Percentiles rank a stretch among this genome's conserved stretches.
Evolutionary conservation across 768 basidiomycete genomes (phyloP).

Genomic region (Tylopilus sp.): DNA sequence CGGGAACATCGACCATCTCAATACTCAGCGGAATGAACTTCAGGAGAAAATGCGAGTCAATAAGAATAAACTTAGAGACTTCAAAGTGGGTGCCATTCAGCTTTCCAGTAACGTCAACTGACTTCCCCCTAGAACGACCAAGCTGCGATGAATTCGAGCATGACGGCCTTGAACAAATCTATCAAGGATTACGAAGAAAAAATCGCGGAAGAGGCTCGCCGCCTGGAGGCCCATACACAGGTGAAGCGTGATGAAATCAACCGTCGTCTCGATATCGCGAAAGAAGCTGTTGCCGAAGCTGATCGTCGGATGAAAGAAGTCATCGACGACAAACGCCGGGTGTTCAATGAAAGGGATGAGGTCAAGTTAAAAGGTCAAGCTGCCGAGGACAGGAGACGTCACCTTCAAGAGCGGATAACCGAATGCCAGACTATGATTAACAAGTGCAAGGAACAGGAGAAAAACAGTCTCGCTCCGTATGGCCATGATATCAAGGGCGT

Average conservation of each 20-base stretch:
- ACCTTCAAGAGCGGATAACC: slow-evolving; percentile 41
- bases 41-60: slow-evolving; percentile 44
- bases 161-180: slow-evolving; percentile 31
- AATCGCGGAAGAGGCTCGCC: slow-evolving; percentile 52
- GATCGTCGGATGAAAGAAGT: slow-evolving; percentile 35
- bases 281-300: slow-evolving; percentile 35
- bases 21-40: slow-evolving; percentile 33
- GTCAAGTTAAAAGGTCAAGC: slow-evolving; percentile 36
- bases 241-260: slow-evolving; percentile 59
- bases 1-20: slow-evolving; percentile 48
- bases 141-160: slow-evolving; percentile 44
- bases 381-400: slow-evolving; percentile 31
- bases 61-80: slow-evolving; percentile 39
- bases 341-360: slow-evolving; percentile 28
- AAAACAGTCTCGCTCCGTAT: slow-evolving; percentile 58
- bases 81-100: slow-evolving; percentile 38
- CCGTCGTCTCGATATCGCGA: slow-evolving; percentile 47
- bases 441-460: slow-evolving; percentile 47
- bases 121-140: slow-evolving; percentile 43
- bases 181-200: slow-evolving; percentile 40
- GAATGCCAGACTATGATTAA: slow-evolving; percentile 49
- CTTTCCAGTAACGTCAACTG: neutral
- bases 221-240: slow-evolving; percentile 55
- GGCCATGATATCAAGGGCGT: slow-evolving; percentile 60
- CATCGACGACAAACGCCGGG: slow-evolving; percentile 32